These are phyloP conservation scores for Aspergillus fumigatiaffinis DNA, from an alignment of 2,329 filamentous ascomycete species.

Conservation along the genomic window DNA sequence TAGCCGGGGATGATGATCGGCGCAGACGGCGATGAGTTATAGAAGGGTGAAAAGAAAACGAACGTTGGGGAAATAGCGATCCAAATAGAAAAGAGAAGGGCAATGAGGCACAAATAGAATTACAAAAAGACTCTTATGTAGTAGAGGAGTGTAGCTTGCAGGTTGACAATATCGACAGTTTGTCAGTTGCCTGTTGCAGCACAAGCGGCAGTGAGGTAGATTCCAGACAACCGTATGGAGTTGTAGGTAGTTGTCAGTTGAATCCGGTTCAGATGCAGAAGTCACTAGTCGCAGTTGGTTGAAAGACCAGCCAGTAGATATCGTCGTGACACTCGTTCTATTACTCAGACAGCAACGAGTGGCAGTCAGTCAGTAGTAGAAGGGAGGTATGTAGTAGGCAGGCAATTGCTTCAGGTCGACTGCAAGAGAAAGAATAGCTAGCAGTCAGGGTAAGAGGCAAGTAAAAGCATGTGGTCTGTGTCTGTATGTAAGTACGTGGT, in stretches of 20 bases:
- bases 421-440: not conserved
- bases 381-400: no score
- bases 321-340: not conserved
- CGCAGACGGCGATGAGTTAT: not conserved
- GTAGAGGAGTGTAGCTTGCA: not conserved
- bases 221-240: not conserved
- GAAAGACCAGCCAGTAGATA: not conserved
- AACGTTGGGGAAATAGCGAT: constrained; percentile 5
- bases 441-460: not conserved
- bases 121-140: not conserved
- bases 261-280: not conserved
- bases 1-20: not conserved
- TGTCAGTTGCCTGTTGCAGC: not conserved
- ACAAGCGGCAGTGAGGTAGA: not conserved
- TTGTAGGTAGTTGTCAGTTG: not conserved
- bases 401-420: not conserved
- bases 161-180: not conserved
- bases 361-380: not conserved
- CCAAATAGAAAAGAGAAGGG: not conserved
- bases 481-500: not conserved
- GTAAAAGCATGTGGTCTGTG: not conserved
- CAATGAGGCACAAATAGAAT: not conserved
- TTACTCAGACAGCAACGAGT: not conserved
- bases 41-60: not conserved
- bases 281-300: not conserved